Evolutionary conservation across 1,139 yeast genomes (phyloP).

Genomic region (Nakaseomyces bracarensis): DNA sequence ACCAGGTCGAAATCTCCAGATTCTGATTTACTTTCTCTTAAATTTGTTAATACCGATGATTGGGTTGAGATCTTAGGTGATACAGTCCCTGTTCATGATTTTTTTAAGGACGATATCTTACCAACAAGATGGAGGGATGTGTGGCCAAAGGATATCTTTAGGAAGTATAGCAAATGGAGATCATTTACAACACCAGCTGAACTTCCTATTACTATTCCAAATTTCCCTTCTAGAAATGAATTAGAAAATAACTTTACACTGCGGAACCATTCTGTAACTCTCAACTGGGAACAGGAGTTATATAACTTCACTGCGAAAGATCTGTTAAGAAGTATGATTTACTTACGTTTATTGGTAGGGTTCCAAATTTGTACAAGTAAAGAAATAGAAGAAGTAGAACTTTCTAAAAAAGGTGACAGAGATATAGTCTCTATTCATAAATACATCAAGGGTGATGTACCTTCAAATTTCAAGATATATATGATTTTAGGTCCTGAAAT

Average conservation of each 20-base stretch:
- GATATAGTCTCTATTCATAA: constrained; percentile 27
- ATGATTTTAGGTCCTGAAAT: constrained; percentile 75
- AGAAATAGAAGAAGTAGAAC: constrained; percentile 56
- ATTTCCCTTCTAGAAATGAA: constrained; percentile 64
- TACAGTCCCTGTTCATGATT: constrained; percentile 47
- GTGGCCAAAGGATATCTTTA: constrained; percentile 59
- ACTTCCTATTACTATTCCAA: constrained; percentile 68
- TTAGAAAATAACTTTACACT: constrained; percentile 54
- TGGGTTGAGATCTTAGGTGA: constrained; percentile 5
- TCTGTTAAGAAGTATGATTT: constrained; percentile 79
- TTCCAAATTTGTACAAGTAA: constrained; percentile 82
- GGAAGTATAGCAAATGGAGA: constrained; percentile 80
- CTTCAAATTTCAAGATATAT: constrained; percentile 55
- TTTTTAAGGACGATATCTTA: constrained; percentile 37
- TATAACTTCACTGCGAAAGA: constrained; percentile 45
- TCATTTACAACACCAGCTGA: constrained; percentile 92
- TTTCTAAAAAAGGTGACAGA: constrained; percentile 34
- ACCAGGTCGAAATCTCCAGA: background rate
- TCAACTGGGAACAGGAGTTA: constrained; percentile 34
- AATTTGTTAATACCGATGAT: constrained; percentile 1
- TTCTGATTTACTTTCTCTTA: background rate
- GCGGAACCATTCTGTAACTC: constrained; percentile 36
- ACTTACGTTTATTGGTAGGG: constrained; percentile 72
- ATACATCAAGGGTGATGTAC: constrained; percentile 34
- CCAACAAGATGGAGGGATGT: constrained; percentile 84